Evolutionary conservation across 495 filamentous ascomycete genomes (phyloP).

Genomic region (Parathielavia hyrcaniae): DNA sequence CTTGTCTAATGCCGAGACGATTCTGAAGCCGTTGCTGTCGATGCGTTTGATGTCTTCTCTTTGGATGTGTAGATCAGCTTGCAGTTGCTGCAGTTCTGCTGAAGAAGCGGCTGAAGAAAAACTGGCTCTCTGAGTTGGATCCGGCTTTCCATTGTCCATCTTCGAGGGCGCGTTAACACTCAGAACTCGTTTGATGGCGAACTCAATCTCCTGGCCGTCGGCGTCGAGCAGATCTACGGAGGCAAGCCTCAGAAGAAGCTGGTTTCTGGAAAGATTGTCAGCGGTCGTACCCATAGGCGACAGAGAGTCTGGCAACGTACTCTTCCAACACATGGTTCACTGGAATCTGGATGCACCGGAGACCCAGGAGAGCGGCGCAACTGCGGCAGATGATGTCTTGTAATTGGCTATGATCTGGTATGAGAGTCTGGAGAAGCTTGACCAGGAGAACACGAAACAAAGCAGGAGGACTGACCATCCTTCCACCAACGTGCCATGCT

Average conservation of each 20-base stretch:
- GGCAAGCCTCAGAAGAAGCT: constrained; percentile 24
- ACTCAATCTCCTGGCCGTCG: constrained; percentile 15
- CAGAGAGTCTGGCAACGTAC: constrained; percentile 17
- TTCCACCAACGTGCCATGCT: constrained; percentile 30
- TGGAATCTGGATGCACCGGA: constrained; percentile 29
- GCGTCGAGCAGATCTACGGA: constrained; percentile 20
- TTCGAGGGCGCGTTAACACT: constrained; percentile 23
- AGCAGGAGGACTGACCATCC: constrained; percentile 28
- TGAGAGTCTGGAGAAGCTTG: neutral
- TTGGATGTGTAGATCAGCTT: constrained; percentile 29
- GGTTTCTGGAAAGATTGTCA: constrained; percentile 19
- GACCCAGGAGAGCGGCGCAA: constrained; percentile 29
- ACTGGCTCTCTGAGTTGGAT: neutral
- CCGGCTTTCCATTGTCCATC: neutral
- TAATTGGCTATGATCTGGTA: constrained; percentile 19
- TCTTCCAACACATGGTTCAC: constrained; percentile 34
- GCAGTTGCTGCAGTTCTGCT: constrained; percentile 18
- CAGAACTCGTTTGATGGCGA: constrained; percentile 30
- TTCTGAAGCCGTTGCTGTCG: constrained; percentile 30
- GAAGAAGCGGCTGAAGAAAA: neutral
- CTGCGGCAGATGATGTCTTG: constrained; percentile 30
- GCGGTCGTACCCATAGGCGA: neutral
- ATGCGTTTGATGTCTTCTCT: constrained; percentile 32
- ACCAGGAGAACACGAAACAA: neutral
- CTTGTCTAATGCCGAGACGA: constrained; percentile 32